phyloP scores from a whole-genome alignment of 345 rosid species.

The Populus davidiana region DNA sequence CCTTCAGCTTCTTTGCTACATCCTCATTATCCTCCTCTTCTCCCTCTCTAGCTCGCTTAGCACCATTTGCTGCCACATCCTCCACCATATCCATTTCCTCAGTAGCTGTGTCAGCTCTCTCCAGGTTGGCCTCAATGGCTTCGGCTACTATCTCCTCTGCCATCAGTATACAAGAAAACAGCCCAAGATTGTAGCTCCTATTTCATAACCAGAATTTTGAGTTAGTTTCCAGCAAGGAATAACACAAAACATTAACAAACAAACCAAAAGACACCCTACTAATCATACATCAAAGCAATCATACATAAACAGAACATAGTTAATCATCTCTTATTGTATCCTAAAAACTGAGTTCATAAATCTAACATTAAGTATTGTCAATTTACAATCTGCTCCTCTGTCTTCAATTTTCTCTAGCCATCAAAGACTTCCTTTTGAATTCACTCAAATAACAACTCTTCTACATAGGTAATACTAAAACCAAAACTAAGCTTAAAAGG shows the following conservation, averaged over 20 bases:
- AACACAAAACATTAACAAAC: neutral
- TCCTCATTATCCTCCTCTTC: conserved; percentile 24
- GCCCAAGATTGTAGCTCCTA: neutral
- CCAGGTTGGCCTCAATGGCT: conserved; percentile 4
- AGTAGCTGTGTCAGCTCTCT: neutral
- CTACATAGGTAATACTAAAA: neutral
- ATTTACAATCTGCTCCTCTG: neutral
- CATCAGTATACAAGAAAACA: conserved; percentile 1
- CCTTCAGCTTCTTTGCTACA: conserved; percentile 58
- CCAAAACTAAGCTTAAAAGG: neutral
- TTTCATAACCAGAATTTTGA: neutral
- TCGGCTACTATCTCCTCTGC: conserved; percentile 5
- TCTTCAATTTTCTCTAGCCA: neutral
- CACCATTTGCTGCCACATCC: conserved; percentile 1
- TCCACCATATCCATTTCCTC: conserved; percentile 17
- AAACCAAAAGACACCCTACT: neutral
- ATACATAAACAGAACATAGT: neutral
- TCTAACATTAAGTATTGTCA: neutral
- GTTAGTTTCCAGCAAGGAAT: neutral
- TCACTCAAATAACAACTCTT: neutral
- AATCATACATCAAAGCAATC: neutral
- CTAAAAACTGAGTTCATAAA: neutral
- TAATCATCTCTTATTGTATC: neutral
- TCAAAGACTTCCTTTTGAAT: neutral
- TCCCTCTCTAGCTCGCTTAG: conserved; percentile 13